Conservation (phyloP, 2,329 filamentous ascomycete species). For the Geoglossum cookeanum region DNA sequence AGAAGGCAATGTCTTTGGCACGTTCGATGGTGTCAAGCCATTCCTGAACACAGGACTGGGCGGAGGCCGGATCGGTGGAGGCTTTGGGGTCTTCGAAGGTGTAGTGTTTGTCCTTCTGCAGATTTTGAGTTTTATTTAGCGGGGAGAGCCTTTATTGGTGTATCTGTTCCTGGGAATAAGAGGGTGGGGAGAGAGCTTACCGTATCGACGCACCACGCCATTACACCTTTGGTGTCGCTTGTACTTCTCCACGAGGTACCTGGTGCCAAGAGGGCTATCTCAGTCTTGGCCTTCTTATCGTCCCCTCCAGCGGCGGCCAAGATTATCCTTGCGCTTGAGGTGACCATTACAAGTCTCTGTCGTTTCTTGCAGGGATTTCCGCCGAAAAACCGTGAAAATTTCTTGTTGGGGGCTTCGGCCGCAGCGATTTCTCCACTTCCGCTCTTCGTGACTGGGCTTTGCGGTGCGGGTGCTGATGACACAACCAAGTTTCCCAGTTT, state of each 20-base stretch:
- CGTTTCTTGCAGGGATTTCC: conserved; percentile 82
- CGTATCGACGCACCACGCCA: conserved; percentile 79
- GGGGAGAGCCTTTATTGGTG: background rate
- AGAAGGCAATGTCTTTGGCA: conserved; percentile 65
- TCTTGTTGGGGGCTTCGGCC: conserved; percentile 59
- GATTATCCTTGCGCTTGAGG: conserved; percentile 74
- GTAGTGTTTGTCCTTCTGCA: conserved; percentile 69
- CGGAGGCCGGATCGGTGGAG: conserved; percentile 41
- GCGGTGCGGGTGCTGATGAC: conserved; percentile 55
- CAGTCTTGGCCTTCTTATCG: conserved; percentile 86
- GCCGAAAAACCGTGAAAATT: conserved; percentile 84
- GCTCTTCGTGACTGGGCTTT: conserved; percentile 52
- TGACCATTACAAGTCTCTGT: conserved; percentile 86
- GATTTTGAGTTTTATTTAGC: conserved; percentile 13
- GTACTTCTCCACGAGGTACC: conserved; percentile 65
- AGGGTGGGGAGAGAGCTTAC: conserved; percentile 37
- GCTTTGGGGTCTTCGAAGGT: conserved; percentile 86
- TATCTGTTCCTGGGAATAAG: conserved; percentile 8
- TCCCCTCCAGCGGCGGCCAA: conserved; percentile 82
- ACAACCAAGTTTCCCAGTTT: conserved; percentile 87
- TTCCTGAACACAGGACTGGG: conserved; percentile 57
- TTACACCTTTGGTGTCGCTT: conserved; percentile 70
- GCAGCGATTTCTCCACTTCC: conserved; percentile 45
- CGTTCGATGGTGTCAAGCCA: conserved; percentile 83
- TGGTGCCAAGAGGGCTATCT: conserved; percentile 61